Conservation (phyloP, 129 eudicot genomes). For the Scalesia atractyloides region DNA sequence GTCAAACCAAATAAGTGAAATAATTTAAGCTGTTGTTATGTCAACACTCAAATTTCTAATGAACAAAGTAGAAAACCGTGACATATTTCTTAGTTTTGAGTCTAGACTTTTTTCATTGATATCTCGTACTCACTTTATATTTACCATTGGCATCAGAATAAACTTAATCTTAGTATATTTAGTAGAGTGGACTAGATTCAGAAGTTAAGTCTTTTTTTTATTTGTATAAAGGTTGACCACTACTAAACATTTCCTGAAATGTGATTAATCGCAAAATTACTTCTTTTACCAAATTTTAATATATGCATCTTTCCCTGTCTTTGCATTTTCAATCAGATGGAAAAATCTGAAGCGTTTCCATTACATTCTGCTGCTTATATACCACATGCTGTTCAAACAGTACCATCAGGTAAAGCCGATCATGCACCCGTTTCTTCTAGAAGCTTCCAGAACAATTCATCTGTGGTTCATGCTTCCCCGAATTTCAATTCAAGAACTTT, state of each 20-base stretch:
- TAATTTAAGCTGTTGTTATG: background rate
- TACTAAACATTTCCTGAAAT: background rate
- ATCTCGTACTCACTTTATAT: background rate
- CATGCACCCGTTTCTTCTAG: conserved; percentile 48
- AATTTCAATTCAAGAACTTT: conserved; percentile 51
- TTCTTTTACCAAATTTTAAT: background rate
- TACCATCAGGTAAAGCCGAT: conserved; percentile 53
- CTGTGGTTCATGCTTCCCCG: conserved; percentile 50
- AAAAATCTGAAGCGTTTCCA: conserved; percentile 59
- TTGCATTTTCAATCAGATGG: conserved; percentile 58
- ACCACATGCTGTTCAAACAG: conserved; percentile 44
- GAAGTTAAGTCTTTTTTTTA: background rate
- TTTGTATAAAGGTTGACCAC: background rate
- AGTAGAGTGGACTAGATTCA: background rate
- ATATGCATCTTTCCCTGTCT: conserved; percentile 9
- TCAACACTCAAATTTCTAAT: background rate
- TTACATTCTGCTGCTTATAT: conserved; percentile 46
- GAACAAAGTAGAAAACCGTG: background rate
- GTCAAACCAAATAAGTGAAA: background rate
- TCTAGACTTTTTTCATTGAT: background rate
- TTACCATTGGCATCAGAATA: background rate
- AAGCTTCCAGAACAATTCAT: conserved; percentile 50
- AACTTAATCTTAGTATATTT: background rate
- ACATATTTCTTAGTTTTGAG: background rate
- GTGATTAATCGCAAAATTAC: background rate